These are phyloP conservation scores for Chrysoporthe puriensis DNA, from an alignment of 2,329 filamentous ascomycete species.

Conservation along the genomic window DNA sequence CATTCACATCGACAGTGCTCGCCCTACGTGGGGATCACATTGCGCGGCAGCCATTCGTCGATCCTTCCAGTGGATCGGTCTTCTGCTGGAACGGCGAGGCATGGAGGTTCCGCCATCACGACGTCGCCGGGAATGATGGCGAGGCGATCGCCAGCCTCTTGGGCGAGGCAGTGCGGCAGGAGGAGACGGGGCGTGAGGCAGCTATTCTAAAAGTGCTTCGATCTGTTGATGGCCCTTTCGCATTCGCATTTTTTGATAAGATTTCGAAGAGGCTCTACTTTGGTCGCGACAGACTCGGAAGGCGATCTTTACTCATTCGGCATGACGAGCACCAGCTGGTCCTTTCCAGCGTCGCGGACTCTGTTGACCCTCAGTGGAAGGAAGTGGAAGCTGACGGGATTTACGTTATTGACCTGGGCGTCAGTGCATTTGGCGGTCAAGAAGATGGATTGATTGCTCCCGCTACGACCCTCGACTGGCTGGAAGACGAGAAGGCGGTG, in stretches of 20 bases:
- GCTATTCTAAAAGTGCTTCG: slow-evolving; percentile 58
- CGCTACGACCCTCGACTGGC: slow-evolving; percentile 40
- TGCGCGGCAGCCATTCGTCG: slow-evolving; percentile 72
- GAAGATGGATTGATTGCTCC: background rate
- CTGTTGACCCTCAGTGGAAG: slow-evolving; percentile 58
- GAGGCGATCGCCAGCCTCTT: slow-evolving; percentile 68
- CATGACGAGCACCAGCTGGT: slow-evolving; percentile 52
- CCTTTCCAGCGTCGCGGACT: slow-evolving; percentile 73
- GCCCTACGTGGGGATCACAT: slow-evolving; percentile 78
- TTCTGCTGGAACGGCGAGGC: slow-evolving; percentile 99
- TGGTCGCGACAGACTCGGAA: slow-evolving; percentile 83
- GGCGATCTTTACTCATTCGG: slow-evolving; percentile 76
- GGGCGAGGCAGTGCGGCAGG: slow-evolving; percentile 43
- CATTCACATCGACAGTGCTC: slow-evolving; percentile 84
- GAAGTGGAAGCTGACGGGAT: slow-evolving; percentile 88
- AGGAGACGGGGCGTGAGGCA: slow-evolving; percentile 33
- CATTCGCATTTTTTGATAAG: slow-evolving; percentile 82
- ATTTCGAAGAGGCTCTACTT: slow-evolving; percentile 69
- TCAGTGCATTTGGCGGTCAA: background rate
- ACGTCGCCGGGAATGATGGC: slow-evolving; percentile 78
- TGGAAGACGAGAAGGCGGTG: slow-evolving; percentile 35
- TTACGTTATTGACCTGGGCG: slow-evolving; percentile 65
- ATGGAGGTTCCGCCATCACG: slow-evolving; percentile 69
- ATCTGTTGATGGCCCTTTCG: slow-evolving; percentile 79
- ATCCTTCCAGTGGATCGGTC: slow-evolving; percentile 60